Conservation (phyloP, 2,329 filamentous ascomycete genomes). For the Tricladium varicosporioides region DNA sequence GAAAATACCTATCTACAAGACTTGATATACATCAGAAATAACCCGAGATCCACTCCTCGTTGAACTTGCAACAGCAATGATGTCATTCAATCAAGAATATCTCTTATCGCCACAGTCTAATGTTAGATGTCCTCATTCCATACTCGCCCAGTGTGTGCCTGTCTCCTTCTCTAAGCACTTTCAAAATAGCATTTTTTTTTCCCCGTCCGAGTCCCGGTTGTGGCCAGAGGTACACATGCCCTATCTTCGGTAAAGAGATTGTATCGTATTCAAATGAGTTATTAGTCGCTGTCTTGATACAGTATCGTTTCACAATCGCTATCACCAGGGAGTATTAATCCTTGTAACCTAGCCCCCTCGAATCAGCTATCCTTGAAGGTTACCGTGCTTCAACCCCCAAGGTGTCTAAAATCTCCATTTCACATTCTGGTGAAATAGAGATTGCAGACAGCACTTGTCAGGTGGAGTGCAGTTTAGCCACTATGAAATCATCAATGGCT, state of each 20-base stretch:
- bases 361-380: slow-evolving; percentile 6
- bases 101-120: slow-evolving; percentile 30
- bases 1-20: slow-evolving; percentile 11
- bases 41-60: slow-evolving; percentile 11
- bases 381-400: slow-evolving; percentile 8
- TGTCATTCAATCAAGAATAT: slow-evolving; percentile 30
- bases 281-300: slow-evolving; percentile 21
- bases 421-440: slow-evolving; percentile 13
- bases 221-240: slow-evolving; percentile 28
- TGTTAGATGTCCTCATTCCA: slow-evolving; percentile 29
- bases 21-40: slow-evolving; percentile 20
- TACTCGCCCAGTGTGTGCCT: slow-evolving; percentile 27
- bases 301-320: slow-evolving; percentile 3
- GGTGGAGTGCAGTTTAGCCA: slow-evolving; percentile 9
- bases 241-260: slow-evolving; percentile 26
- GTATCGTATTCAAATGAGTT: slow-evolving; percentile 28
- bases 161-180: slow-evolving; percentile 27
- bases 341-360: neutral
- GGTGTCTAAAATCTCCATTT: slow-evolving; percentile 10
- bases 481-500: neutral
- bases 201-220: slow-evolving; percentile 30
- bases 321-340: neutral
- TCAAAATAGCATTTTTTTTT: slow-evolving; percentile 22
- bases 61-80: slow-evolving; percentile 14
- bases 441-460: slow-evolving; percentile 9